A percentile compares a stretch with the other conserved stretches of the same genome.
Conservation (phyloP, 257 asterid genomes). For the Fraxinus anomala region DNA sequence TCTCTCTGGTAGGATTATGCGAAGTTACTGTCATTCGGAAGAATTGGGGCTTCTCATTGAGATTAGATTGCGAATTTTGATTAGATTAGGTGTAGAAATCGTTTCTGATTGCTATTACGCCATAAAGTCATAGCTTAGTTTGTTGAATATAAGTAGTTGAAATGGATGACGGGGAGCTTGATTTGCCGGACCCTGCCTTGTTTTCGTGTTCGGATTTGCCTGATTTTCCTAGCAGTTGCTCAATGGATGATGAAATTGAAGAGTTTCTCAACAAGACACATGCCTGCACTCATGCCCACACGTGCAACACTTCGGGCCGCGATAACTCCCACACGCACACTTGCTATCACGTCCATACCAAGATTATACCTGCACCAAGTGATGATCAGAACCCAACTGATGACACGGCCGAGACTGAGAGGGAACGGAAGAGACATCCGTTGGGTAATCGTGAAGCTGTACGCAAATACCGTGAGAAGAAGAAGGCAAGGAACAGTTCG, state of each 20-base stretch:
- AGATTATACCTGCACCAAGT: conserved; percentile 65
- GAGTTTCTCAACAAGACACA: conserved; percentile 48
- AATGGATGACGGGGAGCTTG: conserved; percentile 55
- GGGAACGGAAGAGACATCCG: conserved; percentile 65
- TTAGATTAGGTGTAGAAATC: not conserved
- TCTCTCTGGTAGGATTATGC: conserved; percentile 20
- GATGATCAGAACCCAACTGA: conserved; percentile 69
- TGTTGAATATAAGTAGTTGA: not conserved
- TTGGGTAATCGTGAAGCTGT: conserved; percentile 93
- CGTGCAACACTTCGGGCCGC: not conserved
- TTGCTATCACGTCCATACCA: conserved; percentile 35
- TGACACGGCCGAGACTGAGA: conserved; percentile 86
- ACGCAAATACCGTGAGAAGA: conserved; percentile 92
- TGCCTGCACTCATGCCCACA: conserved; percentile 34
- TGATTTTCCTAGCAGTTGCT: conserved; percentile 46
- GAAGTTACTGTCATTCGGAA: not conserved
- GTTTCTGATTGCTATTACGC: not conserved
- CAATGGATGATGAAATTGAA: conserved; percentile 40
- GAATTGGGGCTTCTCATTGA: not conserved
- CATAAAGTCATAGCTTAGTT: not conserved
- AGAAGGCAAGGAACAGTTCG: conserved; percentile 53
- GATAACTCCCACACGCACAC: no score
- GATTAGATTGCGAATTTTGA: not conserved
- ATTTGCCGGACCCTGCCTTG: conserved; percentile 42
- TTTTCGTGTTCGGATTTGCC: conserved; percentile 41